Percentiles rank a stretch among this genome's conserved stretches.
Evolutionary conservation across 2,329 filamentous ascomycete species (phyloP).

Genomic region (Penicillium crustosum): DNA sequence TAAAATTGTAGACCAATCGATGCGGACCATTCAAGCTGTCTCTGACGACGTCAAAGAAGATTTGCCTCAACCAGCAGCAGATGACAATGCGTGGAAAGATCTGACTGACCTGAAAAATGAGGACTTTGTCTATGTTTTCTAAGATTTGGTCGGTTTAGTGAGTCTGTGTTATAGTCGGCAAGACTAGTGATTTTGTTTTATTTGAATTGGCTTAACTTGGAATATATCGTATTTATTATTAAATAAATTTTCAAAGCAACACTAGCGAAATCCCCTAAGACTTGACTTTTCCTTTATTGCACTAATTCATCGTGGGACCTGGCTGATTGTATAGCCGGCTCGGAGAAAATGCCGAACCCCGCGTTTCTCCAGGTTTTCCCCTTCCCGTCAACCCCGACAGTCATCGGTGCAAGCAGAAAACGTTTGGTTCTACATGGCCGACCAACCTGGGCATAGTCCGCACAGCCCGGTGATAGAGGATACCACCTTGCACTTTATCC

Average conservation of each 20-base stretch:
- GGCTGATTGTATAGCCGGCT: slow-evolving; percentile 9
- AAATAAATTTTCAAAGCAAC: too few relatives aligned
- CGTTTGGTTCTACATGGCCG: neutral
- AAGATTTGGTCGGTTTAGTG: slow-evolving; percentile 1
- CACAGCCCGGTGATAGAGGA: slow-evolving; percentile 19
- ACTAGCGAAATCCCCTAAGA: too few relatives aligned
- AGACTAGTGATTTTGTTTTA: neutral
- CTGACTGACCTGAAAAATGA: slow-evolving; percentile 62
- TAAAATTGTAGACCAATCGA: slow-evolving; percentile 59
- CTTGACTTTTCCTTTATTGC: neutral
- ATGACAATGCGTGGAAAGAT: slow-evolving; percentile 58
- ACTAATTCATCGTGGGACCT: neutral
- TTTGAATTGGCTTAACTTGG: neutral
- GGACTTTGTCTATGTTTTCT: slow-evolving; percentile 63
- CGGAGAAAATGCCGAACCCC: slow-evolving; percentile 22
- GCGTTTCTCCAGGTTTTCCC: slow-evolving; percentile 23
- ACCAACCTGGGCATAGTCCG: neutral
- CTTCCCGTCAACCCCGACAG: slow-evolving; percentile 6
- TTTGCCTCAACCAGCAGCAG: slow-evolving; percentile 29
- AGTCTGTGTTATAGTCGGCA: neutral
- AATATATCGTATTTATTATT: neutral
- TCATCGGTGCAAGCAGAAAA: neutral
- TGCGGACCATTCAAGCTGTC: slow-evolving; percentile 46
- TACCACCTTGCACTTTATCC: slow-evolving; percentile 19
- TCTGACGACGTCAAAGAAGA: slow-evolving; percentile 30